Evolutionary conservation across 495 filamentous ascomycete genomes (phyloP).

Genomic region (Penicillium coprophilum): DNA sequence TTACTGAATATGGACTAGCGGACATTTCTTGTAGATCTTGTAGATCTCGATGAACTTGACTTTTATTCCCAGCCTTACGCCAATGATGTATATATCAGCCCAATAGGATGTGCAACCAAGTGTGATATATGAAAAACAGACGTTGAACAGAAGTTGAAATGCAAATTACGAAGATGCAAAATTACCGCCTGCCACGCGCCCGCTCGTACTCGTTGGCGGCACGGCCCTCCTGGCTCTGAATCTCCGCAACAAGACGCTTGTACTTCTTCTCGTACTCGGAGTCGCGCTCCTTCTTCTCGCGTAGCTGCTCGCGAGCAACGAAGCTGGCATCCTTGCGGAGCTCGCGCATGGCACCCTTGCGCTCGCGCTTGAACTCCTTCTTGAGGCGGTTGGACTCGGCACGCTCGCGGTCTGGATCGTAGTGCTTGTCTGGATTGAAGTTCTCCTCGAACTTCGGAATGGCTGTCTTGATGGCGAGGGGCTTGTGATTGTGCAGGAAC

Average conservation of each 20-base stretch:
- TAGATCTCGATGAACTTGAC: conserved; percentile 15
- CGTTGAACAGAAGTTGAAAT: conserved; percentile 3
- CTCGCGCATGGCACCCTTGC: conserved; percentile 92
- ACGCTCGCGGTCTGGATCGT: conserved; percentile 88
- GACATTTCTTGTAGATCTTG: not conserved
- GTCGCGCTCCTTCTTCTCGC: conserved; percentile 89
- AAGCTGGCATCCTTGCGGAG: conserved; percentile 92
- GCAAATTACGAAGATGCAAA: conserved; percentile 3
- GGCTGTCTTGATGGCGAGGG: conserved; percentile 80
- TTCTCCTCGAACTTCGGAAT: conserved; percentile 96
- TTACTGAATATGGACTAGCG: not conserved
- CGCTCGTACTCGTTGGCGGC: conserved; percentile 87
- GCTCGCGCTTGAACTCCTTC: conserved; percentile 89
- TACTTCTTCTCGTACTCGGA: conserved; percentile 92
- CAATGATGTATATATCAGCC: conserved; percentile 30
- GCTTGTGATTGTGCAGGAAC: conserved; percentile 83
- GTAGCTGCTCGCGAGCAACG: conserved; percentile 81
- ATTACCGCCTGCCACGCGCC: conserved; percentile 64
- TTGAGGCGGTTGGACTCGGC: conserved; percentile 76
- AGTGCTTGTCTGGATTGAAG: conserved; percentile 92
- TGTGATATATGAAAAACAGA: conserved; percentile 11
- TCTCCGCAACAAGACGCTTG: conserved; percentile 85
- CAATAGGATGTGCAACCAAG: conserved; percentile 19
- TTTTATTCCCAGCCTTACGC: conserved; percentile 34
- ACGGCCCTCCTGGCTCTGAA: conserved; percentile 87